Conservation (phyloP, 2,329 filamentous ascomycete species). For the Colletotrichum caudatum region DNA sequence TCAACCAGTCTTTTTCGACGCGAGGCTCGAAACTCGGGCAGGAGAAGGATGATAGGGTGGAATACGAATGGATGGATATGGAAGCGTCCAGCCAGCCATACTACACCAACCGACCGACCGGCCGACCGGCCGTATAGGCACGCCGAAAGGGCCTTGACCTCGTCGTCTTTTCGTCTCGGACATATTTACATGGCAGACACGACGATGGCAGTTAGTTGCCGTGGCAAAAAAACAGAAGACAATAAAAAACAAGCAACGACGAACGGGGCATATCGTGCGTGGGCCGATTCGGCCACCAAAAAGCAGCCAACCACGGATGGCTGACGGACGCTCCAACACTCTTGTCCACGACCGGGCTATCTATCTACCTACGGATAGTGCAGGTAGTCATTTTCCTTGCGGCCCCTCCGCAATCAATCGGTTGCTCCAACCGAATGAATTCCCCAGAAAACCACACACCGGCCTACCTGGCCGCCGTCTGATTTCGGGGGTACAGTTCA, state of each 20-base stretch:
- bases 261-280: not conserved
- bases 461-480: not conserved
- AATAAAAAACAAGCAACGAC: not conserved
- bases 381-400: too few species aligned
- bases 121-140: too few species aligned
- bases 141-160: too few species aligned
- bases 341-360: not conserved
- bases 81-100: too few species aligned
- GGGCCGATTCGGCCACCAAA: not conserved
- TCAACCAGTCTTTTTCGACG: not conserved
- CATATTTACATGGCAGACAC: not conserved
- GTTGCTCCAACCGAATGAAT: not conserved
- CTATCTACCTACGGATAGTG: too few species aligned
- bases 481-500: too few species aligned
- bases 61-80: too few species aligned
- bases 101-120: too few species aligned
- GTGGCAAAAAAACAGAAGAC: not conserved
- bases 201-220: not conserved
- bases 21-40: not conserved
- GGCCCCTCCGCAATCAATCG: not conserved
- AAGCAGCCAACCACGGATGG: not conserved
- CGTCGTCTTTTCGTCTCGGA: too few species aligned
- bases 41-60: too few species aligned
- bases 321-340: not conserved
- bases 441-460: too few species aligned